Evolutionary conservation across 1,284 basidiomycete genomes (phyloP), one percentile per base, ranked within the genome.

Genomic region (Trichosporon sp.): DNA sequence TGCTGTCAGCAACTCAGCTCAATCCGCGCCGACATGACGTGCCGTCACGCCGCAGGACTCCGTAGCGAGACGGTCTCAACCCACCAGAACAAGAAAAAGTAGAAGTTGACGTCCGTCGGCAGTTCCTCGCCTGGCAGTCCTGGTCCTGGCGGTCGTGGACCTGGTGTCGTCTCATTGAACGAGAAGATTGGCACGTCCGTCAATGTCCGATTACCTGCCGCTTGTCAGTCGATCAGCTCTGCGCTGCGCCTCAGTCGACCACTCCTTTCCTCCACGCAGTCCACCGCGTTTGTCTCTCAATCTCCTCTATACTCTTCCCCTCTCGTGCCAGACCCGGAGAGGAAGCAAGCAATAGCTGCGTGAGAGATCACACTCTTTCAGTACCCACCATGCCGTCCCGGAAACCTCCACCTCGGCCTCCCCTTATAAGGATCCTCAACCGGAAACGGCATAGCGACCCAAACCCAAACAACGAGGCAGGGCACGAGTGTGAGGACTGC

Each of bases 361-460:
- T n/a, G n/a, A 34, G 33, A 34, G 33, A 34, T 19, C 16, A 19
- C 21, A 56, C n/a, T 56, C 64, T n/a, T 13, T 23, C 9, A 10
- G 21, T 25, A 29, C 27, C 16, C 25, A 25, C 58, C 64, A 14
- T 29, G 49, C 4, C 25, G 25, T n/a, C 21, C 19, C 14, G 49
- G 49, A 54, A 29, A 54, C 6, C 6, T 7, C 49, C 49, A 54
- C 27, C 16, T 54, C 27, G 78, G 76, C 57, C 75, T 72, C 61
- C 78, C 78, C 34, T 68, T 75, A 64, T 77, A 79, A 16, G 83
- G 83, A 64, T 84, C 82, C 4, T 77, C 78, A 7, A 83, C 81
- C 0, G 84, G 84, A 60, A 85, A 85, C 3, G 84, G 84, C 11
- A 84, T 71, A 0, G 82, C 81, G 56, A 83, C 83, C 84, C 84